These are phyloP conservation scores for Cubamyces sp. DNA, from an alignment of 768 basidiomycete genomes.

Conservation along the genomic window DNA sequence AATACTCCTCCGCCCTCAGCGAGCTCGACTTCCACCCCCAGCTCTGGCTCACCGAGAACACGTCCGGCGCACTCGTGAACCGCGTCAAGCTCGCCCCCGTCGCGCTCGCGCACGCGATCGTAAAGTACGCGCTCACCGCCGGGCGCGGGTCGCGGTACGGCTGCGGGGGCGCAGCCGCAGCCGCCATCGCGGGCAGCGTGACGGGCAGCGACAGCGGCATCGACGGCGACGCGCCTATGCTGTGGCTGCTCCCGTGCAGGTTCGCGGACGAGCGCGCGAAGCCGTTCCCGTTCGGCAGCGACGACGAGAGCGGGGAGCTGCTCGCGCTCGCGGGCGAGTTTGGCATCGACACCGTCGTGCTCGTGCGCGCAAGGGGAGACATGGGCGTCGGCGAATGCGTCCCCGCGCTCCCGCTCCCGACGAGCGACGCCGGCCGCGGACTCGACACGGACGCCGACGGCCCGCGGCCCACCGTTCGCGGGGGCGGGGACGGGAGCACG, in stretches of 20 bases:
- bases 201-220: neutral
- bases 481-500: neutral
- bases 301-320: conserved; percentile 10
- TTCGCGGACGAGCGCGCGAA: conserved; percentile 17
- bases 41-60: conserved; percentile 82
- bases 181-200: conserved; percentile 47
- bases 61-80: conserved; percentile 86
- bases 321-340: conserved; percentile 22
- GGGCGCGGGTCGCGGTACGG: conserved; percentile 79
- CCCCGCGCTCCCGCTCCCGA: neutral
- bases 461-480: conserved; percentile 18
- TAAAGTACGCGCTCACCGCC: conserved; percentile 78
- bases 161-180: conserved; percentile 56
- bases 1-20: conserved; percentile 51
- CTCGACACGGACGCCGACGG: conserved; percentile 21
- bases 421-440: conserved; percentile 18
- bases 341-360: conserved; percentile 40
- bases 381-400: conserved; percentile 4
- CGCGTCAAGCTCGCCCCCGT: conserved; percentile 82
- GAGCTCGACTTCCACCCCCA: conserved; percentile 91
- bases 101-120: conserved; percentile 78
- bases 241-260: conserved; percentile 25
- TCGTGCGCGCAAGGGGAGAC: conserved; percentile 37
- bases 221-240: conserved; percentile 10
- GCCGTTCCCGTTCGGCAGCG: conserved; percentile 7